Evolutionary conservation across 257 asterid genomes (phyloP), one percentile per base, ranked within the genome.

Genomic region (Voacanga thouarsii): DNA sequence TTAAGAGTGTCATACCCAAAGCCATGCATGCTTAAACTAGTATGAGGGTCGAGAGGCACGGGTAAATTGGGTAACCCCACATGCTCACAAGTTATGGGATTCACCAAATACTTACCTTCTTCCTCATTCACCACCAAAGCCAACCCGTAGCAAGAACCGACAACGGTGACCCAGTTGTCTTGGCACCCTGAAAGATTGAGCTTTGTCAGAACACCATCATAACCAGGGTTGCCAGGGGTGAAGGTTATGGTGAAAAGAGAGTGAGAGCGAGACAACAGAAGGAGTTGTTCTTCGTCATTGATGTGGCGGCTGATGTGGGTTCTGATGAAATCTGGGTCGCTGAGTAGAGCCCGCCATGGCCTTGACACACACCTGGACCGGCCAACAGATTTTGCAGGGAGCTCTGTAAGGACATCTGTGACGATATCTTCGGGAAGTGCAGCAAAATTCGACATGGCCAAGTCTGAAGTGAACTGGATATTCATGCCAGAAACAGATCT

Each of bases 141-240:
- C 72, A 85, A 80, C 3, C 88, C 87, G 47, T 85, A 70, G 33
- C 87, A 82, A 2, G 88, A 77, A 23, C 87, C 88, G 12, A 65
- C 76, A 1, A 84, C n/a, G 26, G 8, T 49, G 0, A 19, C 8
- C 80, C 71, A 81, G 0, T 49, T 3, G 78, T 63, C 43, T 47
- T 47, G 26, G 60, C 30, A 19, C 61, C 6, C 8, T 15, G 18
- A n/a, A 57, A 60, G 26, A 39, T 43, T 68, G 12, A 77, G 12
- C 55, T 37, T 39, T 53, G 26, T 41, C 24, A 65, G 14, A 66
- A 50, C 9, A 9, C 19, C 2, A 66, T 43, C 66, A 41, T 2
- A 75, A 47, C 41, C 70, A 47, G 39, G 61, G 47, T 18, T 18
- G 28, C 3, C 33, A 10, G 43, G 23, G 26, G 49, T 44, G 24